phyloP scores from a whole-genome alignment of 106 monocot genomes.

The Hemerocallis citrina region DNA sequence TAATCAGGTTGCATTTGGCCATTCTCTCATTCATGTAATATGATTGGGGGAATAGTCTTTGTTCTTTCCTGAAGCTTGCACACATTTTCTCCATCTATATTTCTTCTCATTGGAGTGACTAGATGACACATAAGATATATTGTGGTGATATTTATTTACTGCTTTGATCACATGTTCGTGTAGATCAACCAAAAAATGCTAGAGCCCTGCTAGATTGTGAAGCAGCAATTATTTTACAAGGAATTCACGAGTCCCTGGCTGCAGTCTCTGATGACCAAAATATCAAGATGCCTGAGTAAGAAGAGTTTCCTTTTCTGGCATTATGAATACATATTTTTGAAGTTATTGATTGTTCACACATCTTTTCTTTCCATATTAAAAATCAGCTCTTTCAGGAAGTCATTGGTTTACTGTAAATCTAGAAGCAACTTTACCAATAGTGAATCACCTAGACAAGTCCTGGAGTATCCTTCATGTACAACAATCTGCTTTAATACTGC shows the following conservation, averaged over 20 bases:
- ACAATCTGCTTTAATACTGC: constrained; percentile 1
- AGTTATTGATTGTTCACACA: too few species aligned
- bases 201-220: constrained; percentile 45
- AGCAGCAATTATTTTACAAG: constrained; percentile 36
- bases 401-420: constrained; percentile 35
- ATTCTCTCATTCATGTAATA: too few species aligned
- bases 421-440: constrained; percentile 28
- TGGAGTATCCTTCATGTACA: constrained; percentile 46
- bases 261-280: constrained; percentile 27
- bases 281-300: constrained; percentile 41
- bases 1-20: too few species aligned
- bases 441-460: constrained; percentile 30
- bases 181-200: constrained; percentile 44
- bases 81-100: not conserved
- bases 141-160: constrained; percentile 1
- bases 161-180: not conserved
- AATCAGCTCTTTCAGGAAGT: constrained; percentile 61
- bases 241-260: constrained; percentile 35
- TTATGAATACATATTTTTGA: too few species aligned
- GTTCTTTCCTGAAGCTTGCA: too few species aligned
- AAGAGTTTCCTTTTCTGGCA: too few species aligned
- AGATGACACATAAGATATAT: not conserved
- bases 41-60: too few species aligned
- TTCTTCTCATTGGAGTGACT: not conserved
- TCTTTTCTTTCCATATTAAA: too few species aligned